Base-by-base conservation (phyloP, 1,139 yeast genomes). In the Pichia cactophila region DNA sequence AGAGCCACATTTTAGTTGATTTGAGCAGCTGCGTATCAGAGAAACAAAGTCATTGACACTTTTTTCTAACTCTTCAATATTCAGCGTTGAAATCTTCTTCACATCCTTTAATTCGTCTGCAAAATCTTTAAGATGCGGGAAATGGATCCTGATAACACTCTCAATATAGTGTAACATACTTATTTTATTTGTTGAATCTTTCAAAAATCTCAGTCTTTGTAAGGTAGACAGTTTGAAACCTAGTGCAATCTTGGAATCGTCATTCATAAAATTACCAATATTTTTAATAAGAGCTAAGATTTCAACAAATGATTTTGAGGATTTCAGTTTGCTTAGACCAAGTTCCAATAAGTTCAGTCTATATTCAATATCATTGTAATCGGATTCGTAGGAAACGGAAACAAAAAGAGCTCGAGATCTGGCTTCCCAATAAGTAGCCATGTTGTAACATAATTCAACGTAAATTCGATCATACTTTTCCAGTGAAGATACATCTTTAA, bases 211-310 rank as follows among this genome's bases (percentile, higher is more conserved):
- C 51, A 92, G 72, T 58, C 96, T 73, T 57, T 83, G 94, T 50
- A 92, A 71, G 1, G 96, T 86, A 35, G 87, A 86, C 42, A 92
- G 70, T 59, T 80, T 83, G 69, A 92, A 89, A 1, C 97, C 98
- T 49, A 75, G 68, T 0, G 95, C 97, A 57, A 83, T 83, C 60
- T 86, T 89, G 8, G 85, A 71, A 33, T 73, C 69, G 61, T 87
- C 95, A 64, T 92, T 92, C 97, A 92, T 92, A 61, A 82, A 89
- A 62, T 92, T 92, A 26, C 97, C 98, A 52, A 92, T 83, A 20
- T 85, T 83, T 56, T 89, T 75, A 48, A 92, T 86, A 41, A 92
- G 77, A 44, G 83, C 84, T 50, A 92, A 71, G 10, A 90, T 77
- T 51, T 78, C 76, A 55, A 80, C 77, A 58, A 92, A 74, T 43